These are phyloP conservation scores for Kalmusia sp. DNA, from an alignment of 2,329 filamentous ascomycete species.

Conservation along the genomic window DNA sequence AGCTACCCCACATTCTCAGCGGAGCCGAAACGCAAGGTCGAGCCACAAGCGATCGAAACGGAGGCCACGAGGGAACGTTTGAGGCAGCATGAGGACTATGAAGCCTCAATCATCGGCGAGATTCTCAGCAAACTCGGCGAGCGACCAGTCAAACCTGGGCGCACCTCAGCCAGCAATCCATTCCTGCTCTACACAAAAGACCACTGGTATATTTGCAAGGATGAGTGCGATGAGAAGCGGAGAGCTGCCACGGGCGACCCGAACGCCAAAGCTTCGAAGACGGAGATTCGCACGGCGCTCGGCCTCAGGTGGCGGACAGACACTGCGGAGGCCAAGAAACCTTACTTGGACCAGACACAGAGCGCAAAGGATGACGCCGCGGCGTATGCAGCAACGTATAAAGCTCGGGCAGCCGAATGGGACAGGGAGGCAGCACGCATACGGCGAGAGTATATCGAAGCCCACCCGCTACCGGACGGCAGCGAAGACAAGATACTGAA, in stretches of 20 bases:
- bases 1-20: slow-evolving; percentile 15
- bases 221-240: slow-evolving; percentile 72
- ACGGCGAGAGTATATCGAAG: slow-evolving; percentile 51
- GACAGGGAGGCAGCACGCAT: slow-evolving; percentile 67
- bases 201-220: slow-evolving; percentile 67
- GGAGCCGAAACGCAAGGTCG: slow-evolving; percentile 33
- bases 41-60: slow-evolving; percentile 22
- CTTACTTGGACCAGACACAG: slow-evolving; percentile 78
- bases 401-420: slow-evolving; percentile 72
- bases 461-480: slow-evolving; percentile 40
- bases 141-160: slow-evolving; percentile 73
- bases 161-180: slow-evolving; percentile 80
- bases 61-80: slow-evolving; percentile 30
- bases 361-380: slow-evolving; percentile 72
- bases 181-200: slow-evolving; percentile 90
- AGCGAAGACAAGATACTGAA: slow-evolving; percentile 38
- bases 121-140: slow-evolving; percentile 72
- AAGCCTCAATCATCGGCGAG: slow-evolving; percentile 63
- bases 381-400: slow-evolving; percentile 65
- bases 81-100: slow-evolving; percentile 56
- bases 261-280: slow-evolving; percentile 69
- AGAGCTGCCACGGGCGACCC: slow-evolving; percentile 69
- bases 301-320: slow-evolving; percentile 92
- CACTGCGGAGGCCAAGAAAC: slow-evolving; percentile 71
- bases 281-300: slow-evolving; percentile 83